Evolutionary conservation across 176 grass and related monocot species (phyloP).

Genomic region (Miscanthus lutarioriparius): DNA sequence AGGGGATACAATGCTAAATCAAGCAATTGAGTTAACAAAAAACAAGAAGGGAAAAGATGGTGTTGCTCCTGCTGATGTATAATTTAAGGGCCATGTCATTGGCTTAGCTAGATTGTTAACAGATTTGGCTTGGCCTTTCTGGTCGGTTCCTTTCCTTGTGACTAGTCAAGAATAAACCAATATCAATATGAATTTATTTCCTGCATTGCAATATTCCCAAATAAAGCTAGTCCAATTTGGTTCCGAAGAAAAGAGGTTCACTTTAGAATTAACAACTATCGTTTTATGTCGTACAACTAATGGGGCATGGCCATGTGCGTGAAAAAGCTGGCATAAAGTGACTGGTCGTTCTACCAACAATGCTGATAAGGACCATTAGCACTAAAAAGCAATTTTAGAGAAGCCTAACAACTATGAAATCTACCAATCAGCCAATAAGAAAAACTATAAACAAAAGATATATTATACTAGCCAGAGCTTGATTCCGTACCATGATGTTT

Average conservation of each 20-base stretch:
- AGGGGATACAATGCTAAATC: not conserved
- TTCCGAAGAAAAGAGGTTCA: constrained; percentile 7
- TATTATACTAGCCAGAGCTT: constrained; percentile 35
- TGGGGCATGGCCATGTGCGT: constrained; percentile 22
- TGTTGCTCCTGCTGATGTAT: constrained; percentile 24
- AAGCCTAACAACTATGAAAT: constrained; percentile 24
- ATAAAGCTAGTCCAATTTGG: constrained; percentile 17
- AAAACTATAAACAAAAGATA: constrained; percentile 24
- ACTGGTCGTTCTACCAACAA: constrained; percentile 40
- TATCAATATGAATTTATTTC: constrained; percentile 28
- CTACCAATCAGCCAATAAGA: not conserved
- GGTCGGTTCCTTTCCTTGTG: constrained; percentile 27
- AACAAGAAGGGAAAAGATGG: not conserved
- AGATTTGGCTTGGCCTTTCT: constrained; percentile 26
- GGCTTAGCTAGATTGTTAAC: constrained; percentile 28
- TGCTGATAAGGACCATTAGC: constrained; percentile 44
- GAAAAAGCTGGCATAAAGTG: constrained; percentile 47
- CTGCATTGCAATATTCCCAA: constrained; percentile 14
- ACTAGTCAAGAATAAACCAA: constrained; percentile 20
- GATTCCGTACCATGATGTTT: constrained; percentile 40
- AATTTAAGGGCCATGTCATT: constrained; percentile 26
- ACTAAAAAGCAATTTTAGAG: constrained; percentile 41
- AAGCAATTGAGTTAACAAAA: not conserved
- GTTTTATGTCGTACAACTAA: constrained; percentile 26
- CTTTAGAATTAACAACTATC: constrained; percentile 29